These are phyloP conservation scores for Rhododendron ovatum DNA, from an alignment of 148 eudicot species.

Conservation along the genomic window DNA sequence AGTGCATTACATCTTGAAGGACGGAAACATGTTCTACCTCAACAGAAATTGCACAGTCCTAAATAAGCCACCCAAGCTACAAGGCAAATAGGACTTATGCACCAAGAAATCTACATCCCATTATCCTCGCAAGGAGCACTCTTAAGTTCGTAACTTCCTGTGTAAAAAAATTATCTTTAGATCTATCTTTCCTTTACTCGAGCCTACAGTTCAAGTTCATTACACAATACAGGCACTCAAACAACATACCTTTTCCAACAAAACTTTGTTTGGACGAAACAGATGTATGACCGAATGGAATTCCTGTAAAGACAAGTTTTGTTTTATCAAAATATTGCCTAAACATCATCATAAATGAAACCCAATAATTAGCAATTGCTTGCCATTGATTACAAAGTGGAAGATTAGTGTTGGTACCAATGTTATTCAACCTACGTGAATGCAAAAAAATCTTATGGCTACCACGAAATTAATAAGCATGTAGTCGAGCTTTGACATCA, in stretches of 20 bases:
- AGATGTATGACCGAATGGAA: slow-evolving; percentile 70
- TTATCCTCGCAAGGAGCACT: not conserved
- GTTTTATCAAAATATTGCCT: slow-evolving; percentile 39
- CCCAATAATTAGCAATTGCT: slow-evolving; percentile 11
- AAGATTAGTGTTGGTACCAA: not conserved
- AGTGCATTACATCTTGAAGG: not conserved
- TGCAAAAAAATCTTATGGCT: not conserved
- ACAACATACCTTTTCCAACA: slow-evolving; percentile 83
- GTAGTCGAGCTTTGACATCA: not conserved
- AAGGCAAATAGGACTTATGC: not conserved
- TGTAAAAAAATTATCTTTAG: not conserved
- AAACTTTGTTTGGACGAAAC: slow-evolving; percentile 73
- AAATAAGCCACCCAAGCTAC: not conserved
- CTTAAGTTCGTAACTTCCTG: not conserved
- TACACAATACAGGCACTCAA: not conserved
- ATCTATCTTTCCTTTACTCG: not conserved
- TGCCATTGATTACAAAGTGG: not conserved
- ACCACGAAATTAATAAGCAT: not conserved
- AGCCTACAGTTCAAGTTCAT: not conserved
- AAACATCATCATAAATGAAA: slow-evolving; percentile 13
- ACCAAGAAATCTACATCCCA: not conserved
- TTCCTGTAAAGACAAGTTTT: slow-evolving; percentile 68
- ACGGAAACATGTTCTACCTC: not conserved
- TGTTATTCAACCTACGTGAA: not conserved
- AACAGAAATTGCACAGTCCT: not conserved